A percentile compares a stretch with the other conserved stretches of the same genome.
Conservation (phyloP, 106 monocot genomes). For the Alisma plantagoaquatica region DNA sequence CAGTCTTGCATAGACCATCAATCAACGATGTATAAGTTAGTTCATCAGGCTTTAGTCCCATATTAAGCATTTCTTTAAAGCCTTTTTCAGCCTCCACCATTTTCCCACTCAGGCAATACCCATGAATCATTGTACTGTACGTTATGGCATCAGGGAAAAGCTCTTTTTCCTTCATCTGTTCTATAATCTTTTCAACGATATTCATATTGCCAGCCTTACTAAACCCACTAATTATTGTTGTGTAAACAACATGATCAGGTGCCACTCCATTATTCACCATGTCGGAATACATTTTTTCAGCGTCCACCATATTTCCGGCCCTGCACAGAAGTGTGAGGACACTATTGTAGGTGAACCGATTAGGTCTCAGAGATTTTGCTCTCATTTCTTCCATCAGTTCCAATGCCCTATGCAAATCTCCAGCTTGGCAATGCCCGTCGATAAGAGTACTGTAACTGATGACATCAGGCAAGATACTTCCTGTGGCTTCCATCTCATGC, state of each 20-base stretch:
- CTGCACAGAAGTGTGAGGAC: slow-evolving; percentile 44
- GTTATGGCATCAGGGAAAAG: slow-evolving; percentile 49
- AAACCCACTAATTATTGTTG: slow-evolving; percentile 62
- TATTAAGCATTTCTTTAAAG: slow-evolving; percentile 55
- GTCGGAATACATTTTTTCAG: slow-evolving; percentile 33
- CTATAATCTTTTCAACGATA: slow-evolving; percentile 25
- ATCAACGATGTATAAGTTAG: slow-evolving; percentile 66
- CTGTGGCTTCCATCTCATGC: slow-evolving; percentile 29
- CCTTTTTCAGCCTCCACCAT: slow-evolving; percentile 38
- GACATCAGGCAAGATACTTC: slow-evolving; percentile 32
- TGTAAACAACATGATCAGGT: slow-evolving; percentile 65
- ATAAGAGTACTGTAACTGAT: slow-evolving; percentile 76
- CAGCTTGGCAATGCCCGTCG: slow-evolving; percentile 48
- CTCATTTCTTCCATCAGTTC: slow-evolving; percentile 56
- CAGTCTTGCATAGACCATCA: slow-evolving; percentile 73
- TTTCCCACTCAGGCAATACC: slow-evolving; percentile 44
- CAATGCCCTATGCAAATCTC: slow-evolving; percentile 37
- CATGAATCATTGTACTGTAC: slow-evolving; percentile 63
- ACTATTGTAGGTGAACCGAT: slow-evolving; percentile 65
- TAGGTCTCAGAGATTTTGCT: slow-evolving; percentile 42
- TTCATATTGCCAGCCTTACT: slow-evolving; percentile 36
- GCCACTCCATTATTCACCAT: slow-evolving; percentile 39
- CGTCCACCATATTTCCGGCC: slow-evolving; percentile 32
- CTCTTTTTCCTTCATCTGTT: slow-evolving; percentile 47
- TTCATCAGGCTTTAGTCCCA: slow-evolving; percentile 47